A percentile compares a stretch with the other conserved stretches of the same genome.
Conservation (phyloP, 1,284 basidiomycete species). For the Gastroboletus turbinatus region DNA sequence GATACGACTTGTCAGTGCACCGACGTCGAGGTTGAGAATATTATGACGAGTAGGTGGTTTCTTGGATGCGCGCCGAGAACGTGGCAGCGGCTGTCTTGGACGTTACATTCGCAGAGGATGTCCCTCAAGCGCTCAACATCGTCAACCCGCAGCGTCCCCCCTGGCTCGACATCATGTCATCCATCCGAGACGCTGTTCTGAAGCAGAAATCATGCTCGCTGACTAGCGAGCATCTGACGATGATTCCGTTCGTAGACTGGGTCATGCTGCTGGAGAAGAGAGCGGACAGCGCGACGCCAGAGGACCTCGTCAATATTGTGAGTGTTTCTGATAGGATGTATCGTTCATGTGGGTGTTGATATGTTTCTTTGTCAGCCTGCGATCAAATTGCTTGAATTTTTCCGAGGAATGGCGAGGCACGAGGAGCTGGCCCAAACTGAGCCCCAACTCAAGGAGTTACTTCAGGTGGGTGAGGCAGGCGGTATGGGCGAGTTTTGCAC, state of each 20-base stretch:
- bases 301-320: constrained; percentile 18
- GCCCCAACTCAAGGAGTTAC: neutral
- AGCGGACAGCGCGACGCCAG: constrained; percentile 1
- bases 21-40: neutral
- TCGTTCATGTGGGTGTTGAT: neutral
- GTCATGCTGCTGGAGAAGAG: constrained; percentile 16
- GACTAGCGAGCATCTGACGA: neutral
- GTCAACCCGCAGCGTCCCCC: constrained; percentile 18
- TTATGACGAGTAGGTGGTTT: constrained; percentile 17
- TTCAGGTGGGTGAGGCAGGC: constrained; percentile 6
- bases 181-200: constrained; percentile 12
- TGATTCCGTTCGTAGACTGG: constrained; percentile 22
- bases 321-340: neutral
- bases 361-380: constrained; percentile 17
- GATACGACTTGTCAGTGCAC: neutral
- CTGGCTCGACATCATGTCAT: constrained; percentile 19
- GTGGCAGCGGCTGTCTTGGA: constrained; percentile 23
- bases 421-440: neutral
- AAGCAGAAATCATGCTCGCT: neutral
- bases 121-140: constrained; percentile 19
- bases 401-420: constrained; percentile 5
- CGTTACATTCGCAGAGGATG: constrained; percentile 15
- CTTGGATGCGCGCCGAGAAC: constrained; percentile 23
- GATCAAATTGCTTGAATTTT: constrained; percentile 26
- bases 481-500: constrained; percentile 11